Evolutionary conservation across 1,139 yeast genomes (phyloP).

Genomic region (Saccharomyces hybrid): DNA sequence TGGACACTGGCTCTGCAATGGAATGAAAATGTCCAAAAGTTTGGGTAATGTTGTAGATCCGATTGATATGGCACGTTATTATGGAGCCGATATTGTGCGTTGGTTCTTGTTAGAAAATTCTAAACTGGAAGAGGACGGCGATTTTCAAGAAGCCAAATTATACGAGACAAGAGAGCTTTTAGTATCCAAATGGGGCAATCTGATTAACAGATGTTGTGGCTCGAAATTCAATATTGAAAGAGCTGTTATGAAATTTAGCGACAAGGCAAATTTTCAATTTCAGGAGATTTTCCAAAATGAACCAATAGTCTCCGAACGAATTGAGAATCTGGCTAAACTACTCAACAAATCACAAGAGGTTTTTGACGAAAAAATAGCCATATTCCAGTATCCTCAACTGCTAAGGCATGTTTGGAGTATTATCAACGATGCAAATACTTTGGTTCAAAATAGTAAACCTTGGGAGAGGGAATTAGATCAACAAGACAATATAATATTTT

Average conservation of each 20-base stretch:
- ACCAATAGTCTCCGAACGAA: constrained; percentile 4
- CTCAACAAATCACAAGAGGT: constrained; percentile 29
- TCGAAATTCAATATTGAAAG: constrained; percentile 53
- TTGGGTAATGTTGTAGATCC: constrained; percentile 97
- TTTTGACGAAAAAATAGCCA: constrained; percentile 40
- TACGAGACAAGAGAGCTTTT: constrained; percentile 53
- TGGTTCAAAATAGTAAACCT: constrained; percentile 55
- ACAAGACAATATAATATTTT: constrained; percentile 50
- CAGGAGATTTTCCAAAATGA: constrained; percentile 5
- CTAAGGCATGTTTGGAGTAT: constrained; percentile 56
- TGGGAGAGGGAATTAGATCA: constrained; percentile 40
- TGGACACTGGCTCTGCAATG: constrained; percentile 89
- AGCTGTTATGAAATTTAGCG: constrained; percentile 30
- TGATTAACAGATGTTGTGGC: constrained; percentile 68
- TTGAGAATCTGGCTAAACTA: constrained; percentile 18
- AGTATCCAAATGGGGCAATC: constrained; percentile 77
- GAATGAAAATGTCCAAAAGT: constrained; percentile 89
- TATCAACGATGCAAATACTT: constrained; percentile 54
- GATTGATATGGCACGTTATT: constrained; percentile 45
- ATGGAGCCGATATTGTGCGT: constrained; percentile 69
- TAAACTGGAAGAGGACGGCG: constrained; percentile 67
- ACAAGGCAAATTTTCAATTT: background rate
- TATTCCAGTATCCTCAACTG: constrained; percentile 54
- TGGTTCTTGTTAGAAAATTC: constrained; percentile 75
- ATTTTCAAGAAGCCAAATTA: constrained; percentile 59